These are phyloP conservation scores for Annona cherimola DNA, from an alignment of 164 flowering plant species.

Conservation along the genomic window DNA sequence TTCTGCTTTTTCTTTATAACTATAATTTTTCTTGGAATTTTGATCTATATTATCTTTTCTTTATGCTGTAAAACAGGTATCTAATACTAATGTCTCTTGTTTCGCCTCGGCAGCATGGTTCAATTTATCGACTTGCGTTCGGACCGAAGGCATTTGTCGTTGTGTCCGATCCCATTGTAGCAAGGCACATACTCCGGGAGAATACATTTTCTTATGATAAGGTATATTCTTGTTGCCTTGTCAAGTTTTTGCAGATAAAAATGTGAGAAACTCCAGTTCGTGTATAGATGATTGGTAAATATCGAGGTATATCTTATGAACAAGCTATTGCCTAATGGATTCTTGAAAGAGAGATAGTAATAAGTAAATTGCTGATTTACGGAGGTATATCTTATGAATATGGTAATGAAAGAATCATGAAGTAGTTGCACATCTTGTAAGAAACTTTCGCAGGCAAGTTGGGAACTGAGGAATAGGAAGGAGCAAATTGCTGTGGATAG, in stretches of 20 bases:
- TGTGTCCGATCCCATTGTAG: slow-evolving; percentile 94
- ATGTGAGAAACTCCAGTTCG: too few species aligned
- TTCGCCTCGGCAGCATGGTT: slow-evolving; percentile 69
- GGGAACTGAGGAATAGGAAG: too few species aligned
- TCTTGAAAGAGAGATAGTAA: too few species aligned
- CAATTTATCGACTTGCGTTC: slow-evolving; percentile 92
- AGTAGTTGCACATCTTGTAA: too few species aligned
- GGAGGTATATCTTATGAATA: too few species aligned
- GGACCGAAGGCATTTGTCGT: slow-evolving; percentile 97
- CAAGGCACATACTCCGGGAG: slow-evolving; percentile 84
- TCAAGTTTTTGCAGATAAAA: neutral
- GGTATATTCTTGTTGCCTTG: slow-evolving; percentile 32
- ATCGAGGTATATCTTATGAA: too few species aligned
- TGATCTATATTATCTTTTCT: neutral
- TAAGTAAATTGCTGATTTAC: too few species aligned
- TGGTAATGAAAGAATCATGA: too few species aligned
- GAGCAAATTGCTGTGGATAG: too few species aligned
- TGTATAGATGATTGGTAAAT: too few species aligned
- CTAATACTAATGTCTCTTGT: neutral
- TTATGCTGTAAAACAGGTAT: neutral
- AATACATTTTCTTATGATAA: slow-evolving; percentile 92
- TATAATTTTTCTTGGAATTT: neutral
- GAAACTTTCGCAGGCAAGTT: too few species aligned
- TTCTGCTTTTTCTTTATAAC: neutral
- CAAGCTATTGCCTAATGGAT: too few species aligned